Evolutionary conservation across 2,329 filamentous ascomycete species (phyloP).

Genomic region (Colletotrichum lentis): DNA sequence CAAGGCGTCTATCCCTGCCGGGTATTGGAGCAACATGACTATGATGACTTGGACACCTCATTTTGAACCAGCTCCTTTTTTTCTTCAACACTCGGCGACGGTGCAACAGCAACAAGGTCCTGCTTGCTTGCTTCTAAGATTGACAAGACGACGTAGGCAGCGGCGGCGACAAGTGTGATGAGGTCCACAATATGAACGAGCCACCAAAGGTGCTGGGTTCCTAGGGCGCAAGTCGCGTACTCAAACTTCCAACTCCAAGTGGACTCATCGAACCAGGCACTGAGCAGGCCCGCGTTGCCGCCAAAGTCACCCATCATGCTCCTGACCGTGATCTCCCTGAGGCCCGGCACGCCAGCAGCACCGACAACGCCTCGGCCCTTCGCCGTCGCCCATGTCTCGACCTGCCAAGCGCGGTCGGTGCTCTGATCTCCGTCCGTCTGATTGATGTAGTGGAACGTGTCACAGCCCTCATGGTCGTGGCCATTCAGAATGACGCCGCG

Average conservation of each 20-base stretch:
- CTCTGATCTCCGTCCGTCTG: constrained; percentile 57
- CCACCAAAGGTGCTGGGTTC: constrained; percentile 96
- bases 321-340: constrained; percentile 90
- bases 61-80: constrained; percentile 21
- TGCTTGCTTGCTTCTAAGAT: constrained; percentile 14
- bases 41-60: constrained; percentile 25
- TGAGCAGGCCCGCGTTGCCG: constrained; percentile 90
- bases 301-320: constrained; percentile 98
- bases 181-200: constrained; percentile 79
- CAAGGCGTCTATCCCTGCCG: constrained; percentile 33
- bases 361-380: constrained; percentile 52
- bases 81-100: background rate
- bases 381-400: constrained; percentile 58
- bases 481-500: constrained; percentile 86
- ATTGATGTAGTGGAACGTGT: constrained; percentile 84
- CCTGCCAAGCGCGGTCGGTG: constrained; percentile 60
- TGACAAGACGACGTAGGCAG: constrained; percentile 42
- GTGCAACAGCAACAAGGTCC: background rate
- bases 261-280: constrained; percentile 83
- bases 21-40: constrained; percentile 35
- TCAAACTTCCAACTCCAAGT: constrained; percentile 82
- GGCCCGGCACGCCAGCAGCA: constrained; percentile 61
- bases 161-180: constrained; percentile 48
- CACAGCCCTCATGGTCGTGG: constrained; percentile 94
- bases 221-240: constrained; percentile 79